A percentile compares a stretch with the other conserved stretches of the same genome.
phyloP scores from a whole-genome alignment of 257 asterid genomes.

The Nicotiana noctiflora region DNA sequence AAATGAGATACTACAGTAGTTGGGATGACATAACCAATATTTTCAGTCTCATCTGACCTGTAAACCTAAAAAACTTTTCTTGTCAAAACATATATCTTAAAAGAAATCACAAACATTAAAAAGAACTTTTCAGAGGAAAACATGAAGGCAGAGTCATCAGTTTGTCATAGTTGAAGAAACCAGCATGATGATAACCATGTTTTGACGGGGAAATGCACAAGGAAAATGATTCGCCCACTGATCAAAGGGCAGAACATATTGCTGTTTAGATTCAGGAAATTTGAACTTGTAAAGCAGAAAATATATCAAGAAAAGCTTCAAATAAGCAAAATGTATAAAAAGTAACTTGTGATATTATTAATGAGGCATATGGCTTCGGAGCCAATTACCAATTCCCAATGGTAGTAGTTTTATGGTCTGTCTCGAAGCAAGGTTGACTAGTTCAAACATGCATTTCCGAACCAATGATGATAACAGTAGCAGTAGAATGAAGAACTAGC shows the following conservation, averaged over 20 bases:
- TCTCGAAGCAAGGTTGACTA: neutral
- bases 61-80: conserved; percentile 63
- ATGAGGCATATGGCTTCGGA: neutral
- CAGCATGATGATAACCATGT: neutral
- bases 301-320: neutral
- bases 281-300: neutral
- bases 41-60: conserved; percentile 95
- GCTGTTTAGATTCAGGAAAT: neutral
- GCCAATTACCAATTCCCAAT: neutral
- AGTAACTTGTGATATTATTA: neutral
- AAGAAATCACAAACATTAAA: conserved; percentile 7
- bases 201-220: neutral
- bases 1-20: conserved; percentile 92
- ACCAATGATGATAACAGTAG: neutral
- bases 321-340: neutral
- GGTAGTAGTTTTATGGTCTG: neutral
- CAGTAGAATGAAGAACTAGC: neutral
- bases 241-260: neutral
- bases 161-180: neutral
- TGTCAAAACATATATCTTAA: conserved; percentile 27
- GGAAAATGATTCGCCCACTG: neutral
- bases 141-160: neutral
- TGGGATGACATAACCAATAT: conserved; percentile 96
- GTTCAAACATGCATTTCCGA: neutral
- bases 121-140: neutral